These are phyloP conservation scores for Corylus heterophylla DNA, from an alignment of 306 rosid genomes.

Conservation along the genomic window DNA sequence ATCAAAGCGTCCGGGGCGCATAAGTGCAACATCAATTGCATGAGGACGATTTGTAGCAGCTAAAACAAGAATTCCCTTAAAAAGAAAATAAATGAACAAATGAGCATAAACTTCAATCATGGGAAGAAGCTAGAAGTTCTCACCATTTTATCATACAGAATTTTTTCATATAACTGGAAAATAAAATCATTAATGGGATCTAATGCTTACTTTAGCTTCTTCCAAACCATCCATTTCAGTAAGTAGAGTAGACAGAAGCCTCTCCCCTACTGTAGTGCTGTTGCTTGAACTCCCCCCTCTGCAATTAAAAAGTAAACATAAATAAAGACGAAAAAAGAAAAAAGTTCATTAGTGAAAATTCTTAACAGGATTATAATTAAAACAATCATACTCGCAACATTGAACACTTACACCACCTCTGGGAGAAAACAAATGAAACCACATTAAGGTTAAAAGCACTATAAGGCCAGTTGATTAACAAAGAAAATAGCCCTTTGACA, in stretches of 20 bases:
- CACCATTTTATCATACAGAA: conserved; percentile 18
- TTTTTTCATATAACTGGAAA: neutral
- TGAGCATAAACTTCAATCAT: neutral
- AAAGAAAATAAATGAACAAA: conserved; percentile 13
- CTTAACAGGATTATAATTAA: neutral
- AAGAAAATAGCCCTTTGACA: neutral
- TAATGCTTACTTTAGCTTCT: conserved; percentile 73
- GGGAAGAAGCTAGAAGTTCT: conserved; percentile 17
- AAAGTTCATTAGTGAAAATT: neutral
- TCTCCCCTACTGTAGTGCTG: conserved; percentile 65
- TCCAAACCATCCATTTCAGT: conserved; percentile 97
- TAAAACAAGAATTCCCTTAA: conserved; percentile 85
- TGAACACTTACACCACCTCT: neutral
- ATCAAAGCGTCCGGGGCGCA: conserved; percentile 96
- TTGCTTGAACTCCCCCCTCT: conserved; percentile 84
- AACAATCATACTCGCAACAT: neutral
- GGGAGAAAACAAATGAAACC: neutral
- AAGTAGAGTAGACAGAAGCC: conserved; percentile 86
- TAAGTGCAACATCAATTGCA: conserved; percentile 85
- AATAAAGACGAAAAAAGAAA: neutral
- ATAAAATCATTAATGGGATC: conserved; percentile 13
- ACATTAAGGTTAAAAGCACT: neutral
- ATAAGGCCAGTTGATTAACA: neutral
- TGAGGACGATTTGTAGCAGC: conserved; percentile 97
- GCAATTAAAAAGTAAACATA: conserved; percentile 28